phyloP scores from a whole-genome alignment of 495 filamentous ascomycete species.

The Talaromyces proteolyticus region DNA sequence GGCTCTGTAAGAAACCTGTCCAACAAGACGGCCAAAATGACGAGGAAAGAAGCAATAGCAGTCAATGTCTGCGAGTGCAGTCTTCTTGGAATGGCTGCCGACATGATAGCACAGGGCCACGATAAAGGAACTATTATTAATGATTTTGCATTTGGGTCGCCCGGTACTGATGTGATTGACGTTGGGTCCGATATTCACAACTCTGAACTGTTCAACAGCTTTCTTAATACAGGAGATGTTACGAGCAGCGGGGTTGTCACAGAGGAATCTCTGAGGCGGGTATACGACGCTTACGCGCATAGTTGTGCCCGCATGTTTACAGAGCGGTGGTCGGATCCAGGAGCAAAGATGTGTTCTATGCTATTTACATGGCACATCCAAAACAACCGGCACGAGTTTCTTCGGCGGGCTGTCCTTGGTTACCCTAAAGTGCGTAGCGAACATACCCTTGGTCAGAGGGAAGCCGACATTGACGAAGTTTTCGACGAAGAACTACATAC shows the following conservation, averaged over 20 bases:
- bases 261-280: conserved; percentile 18
- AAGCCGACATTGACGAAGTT: conserved; percentile 24
- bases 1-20: conserved; percentile 10
- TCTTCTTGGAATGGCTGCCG: conserved; percentile 21
- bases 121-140: conserved; percentile 20
- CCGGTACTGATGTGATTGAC: conserved; percentile 26
- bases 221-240: conserved; percentile 23
- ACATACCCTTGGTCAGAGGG: conserved; percentile 11
- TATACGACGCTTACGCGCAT: conserved; percentile 24
- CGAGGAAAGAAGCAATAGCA: conserved; percentile 15
- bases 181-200: conserved; percentile 24
- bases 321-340: conserved; percentile 19
- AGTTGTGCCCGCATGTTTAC: conserved; percentile 17
- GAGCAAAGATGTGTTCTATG: conserved; percentile 16
- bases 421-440: conserved; percentile 17
- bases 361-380: conserved; percentile 24
- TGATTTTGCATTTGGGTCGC: conserved; percentile 20
- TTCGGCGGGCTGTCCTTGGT: conserved; percentile 20
- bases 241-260: conserved; percentile 22
- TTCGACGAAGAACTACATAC: conserved; percentile 22
- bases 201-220: conserved; percentile 25
- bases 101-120: conserved; percentile 21
- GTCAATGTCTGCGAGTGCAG: conserved; percentile 22
- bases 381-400: conserved; percentile 22
- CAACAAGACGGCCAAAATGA: conserved; percentile 13